Evolutionary conservation across 2,329 filamentous ascomycete genomes (phyloP).

Genomic region (Botrytis elliptica): DNA sequence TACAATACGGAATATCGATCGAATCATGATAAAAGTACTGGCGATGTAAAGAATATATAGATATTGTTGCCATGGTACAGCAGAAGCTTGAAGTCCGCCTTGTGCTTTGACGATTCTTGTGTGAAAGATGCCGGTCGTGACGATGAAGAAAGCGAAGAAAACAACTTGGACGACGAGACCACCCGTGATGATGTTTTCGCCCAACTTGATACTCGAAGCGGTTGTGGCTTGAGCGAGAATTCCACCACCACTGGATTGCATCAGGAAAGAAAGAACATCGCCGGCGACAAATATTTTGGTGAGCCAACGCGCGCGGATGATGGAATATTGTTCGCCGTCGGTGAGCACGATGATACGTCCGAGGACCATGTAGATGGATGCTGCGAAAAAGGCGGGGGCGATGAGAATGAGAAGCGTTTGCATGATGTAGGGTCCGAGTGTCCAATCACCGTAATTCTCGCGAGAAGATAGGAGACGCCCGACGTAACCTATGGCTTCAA

Average conservation of each 20-base stretch:
- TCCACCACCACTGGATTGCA: slow-evolving; percentile 40
- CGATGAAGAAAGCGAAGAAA: slow-evolving; percentile 52
- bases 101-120: slow-evolving; percentile 21
- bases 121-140: slow-evolving; percentile 28
- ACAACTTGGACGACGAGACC: slow-evolving; percentile 51
- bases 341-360: slow-evolving; percentile 42
- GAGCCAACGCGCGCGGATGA: slow-evolving; percentile 40
- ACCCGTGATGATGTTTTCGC: slow-evolving; percentile 46
- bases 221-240: slow-evolving; percentile 23
- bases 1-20: slow-evolving; percentile 48
- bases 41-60: slow-evolving; percentile 45
- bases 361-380: slow-evolving; percentile 45
- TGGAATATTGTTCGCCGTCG: slow-evolving; percentile 40
- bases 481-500: slow-evolving; percentile 44
- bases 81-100: slow-evolving; percentile 8
- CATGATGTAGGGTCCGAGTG: slow-evolving; percentile 39
- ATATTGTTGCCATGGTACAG: slow-evolving; percentile 37
- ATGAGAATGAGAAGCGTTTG: slow-evolving; percentile 43
- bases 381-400: slow-evolving; percentile 43
- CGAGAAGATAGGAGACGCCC: slow-evolving; percentile 33
- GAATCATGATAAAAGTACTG: slow-evolving; percentile 48
- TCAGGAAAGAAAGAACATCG: slow-evolving; percentile 46
- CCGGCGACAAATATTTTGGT: slow-evolving; percentile 48
- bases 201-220: slow-evolving; percentile 32
- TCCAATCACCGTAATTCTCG: slow-evolving; percentile 28